Evolutionary conservation across 176 grass and related monocot genomes (phyloP), one percentile per base, ranked within the genome.

Genomic region (Poa annua): DNA sequence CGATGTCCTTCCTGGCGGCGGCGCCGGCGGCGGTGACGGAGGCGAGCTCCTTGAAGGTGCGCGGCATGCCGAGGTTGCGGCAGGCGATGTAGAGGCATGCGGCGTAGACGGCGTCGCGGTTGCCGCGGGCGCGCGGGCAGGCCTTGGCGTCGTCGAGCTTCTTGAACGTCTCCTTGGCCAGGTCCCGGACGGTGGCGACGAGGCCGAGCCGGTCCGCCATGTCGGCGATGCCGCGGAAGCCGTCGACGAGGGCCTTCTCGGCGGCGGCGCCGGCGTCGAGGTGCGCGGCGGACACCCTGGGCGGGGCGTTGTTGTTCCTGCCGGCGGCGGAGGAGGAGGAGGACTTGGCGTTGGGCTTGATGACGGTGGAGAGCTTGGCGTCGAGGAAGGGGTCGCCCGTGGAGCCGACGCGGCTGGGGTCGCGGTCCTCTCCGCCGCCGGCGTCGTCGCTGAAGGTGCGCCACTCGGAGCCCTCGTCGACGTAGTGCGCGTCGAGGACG

Each of bases 381-480:
- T 74, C 44, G 32, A 92, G 87, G 49, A 92, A 82, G 32, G 90
- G 84, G 84, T 92, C 87, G 77, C 7, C 47, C 36, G 71, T 14
- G 11, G 55, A 65, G 81, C 90, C 90, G 48, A 92, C 84, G 76
- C 90, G 90, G 81, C 85, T 80, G 36, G 86, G 86, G 86, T 88
- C 86, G 71, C 81, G 85, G 77, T 89, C 90, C 11, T 89, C 84
- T 48, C 76, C 80, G 21, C 77, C 80, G 21, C 77, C 71, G 38
- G 63, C 81, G 45, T 82, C 90, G 81, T 87, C 61, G 13, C 71
- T 71, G 65, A 92, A 89, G 87, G n/a, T 89, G 63, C 90, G 87
- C 90, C 90, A 92, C 87, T 92, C 90, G 76, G 71, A 81, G 56
- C 80, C 73, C 86, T 91, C 89, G 81, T 91, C 86, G 82, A 91